Evolutionary conservation across 768 basidiomycete species (phyloP).

Genomic region (Naematelia encephala): DNA sequence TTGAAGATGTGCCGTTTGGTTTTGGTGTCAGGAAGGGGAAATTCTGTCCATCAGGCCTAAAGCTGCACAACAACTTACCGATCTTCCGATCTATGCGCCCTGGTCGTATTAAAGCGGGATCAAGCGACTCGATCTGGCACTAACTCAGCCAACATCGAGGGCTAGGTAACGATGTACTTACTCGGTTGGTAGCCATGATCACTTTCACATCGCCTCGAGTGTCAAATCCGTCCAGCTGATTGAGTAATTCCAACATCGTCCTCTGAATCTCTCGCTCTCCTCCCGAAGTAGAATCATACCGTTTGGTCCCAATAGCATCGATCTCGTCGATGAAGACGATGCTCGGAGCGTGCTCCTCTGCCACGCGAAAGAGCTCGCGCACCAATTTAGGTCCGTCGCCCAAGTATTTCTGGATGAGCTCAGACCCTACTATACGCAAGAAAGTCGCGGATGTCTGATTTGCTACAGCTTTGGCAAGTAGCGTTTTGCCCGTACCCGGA

Average conservation of each 20-base stretch:
- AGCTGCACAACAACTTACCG: conserved; percentile 50
- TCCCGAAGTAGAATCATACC: conserved; percentile 98
- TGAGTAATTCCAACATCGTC: conserved; percentile 97
- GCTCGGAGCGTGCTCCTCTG: conserved; percentile 96
- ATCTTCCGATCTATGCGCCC: conserved; percentile 99
- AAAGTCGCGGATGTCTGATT: conserved; percentile 99
- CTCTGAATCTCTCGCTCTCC: conserved; percentile 99
- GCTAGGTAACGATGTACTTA: conserved; percentile 14
- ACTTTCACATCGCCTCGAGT: conserved; percentile 99
- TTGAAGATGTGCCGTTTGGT: conserved; percentile 97
- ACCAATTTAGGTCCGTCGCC: conserved; percentile 98
- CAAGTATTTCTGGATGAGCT: conserved; percentile 98
- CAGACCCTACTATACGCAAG: conserved; percentile 93
- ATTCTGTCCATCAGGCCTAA: conserved; percentile 26
- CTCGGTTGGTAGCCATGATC: conserved; percentile 95
- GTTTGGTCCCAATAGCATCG: conserved; percentile 96
- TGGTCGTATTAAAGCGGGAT: conserved; percentile 96
- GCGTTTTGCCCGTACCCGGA: conserved; percentile 96
- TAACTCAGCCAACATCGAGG: background rate
- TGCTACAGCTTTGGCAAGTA: conserved; percentile 94
- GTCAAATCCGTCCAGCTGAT: conserved; percentile 99
- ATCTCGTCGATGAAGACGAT: conserved; percentile 99
- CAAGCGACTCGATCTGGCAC: conserved; percentile 78
- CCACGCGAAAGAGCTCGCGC: conserved; percentile 91
- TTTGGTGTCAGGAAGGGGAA: conserved; percentile 90